Evolutionary conservation across 1,284 basidiomycete genomes (phyloP), one percentile per base, ranked within the genome.

Genomic region (Ceratobasidium sp.): DNA sequence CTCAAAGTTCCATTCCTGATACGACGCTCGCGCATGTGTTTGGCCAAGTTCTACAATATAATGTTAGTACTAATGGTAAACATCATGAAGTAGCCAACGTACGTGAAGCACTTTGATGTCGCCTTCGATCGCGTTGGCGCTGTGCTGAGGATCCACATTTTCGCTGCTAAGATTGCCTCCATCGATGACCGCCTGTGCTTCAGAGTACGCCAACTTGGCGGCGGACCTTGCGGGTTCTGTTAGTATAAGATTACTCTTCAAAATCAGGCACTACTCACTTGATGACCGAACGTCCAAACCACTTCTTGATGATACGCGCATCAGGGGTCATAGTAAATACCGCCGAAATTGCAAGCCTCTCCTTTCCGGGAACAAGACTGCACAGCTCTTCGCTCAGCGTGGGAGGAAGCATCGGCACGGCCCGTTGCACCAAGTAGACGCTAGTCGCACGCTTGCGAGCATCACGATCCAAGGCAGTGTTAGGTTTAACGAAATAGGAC

Each of bases 381-480:
- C 98, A 99, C 28, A 97, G 89, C 82, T 97, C 91, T 84, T 98
- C 96, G 82, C 93, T 94, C 54, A 99, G 87, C 12, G 92, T 88
- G 38, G 96, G 96, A 0, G 97, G 97, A 6, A 99, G 88, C 97
- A 99, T 99, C 0, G 97, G 96, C 12, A 99, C 96, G 42, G 94
- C 92, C 62, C 96, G 92, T 84, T 99, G 97, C 56, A 99, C 92
- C 57, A 99, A 92, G 84, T 98, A 98, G 68, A 99, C 98, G 81
- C 95, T 96, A 2, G 97, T 99, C 40, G 96, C 97, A 80, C 97
- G 91, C 87, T 98, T 99, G 82, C 96, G 92, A 67, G 98, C 98
- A 85, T 99, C 98, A 48, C 98, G 95, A 83, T 99, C 98, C 81
- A 99, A 88, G 20, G 97, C 94, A 9, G 96, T 98, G 85, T 98